These are phyloP conservation scores for Tuber microsphaerosporum DNA, from an alignment of 495 filamentous ascomycete genomes.

Conservation along the genomic window DNA sequence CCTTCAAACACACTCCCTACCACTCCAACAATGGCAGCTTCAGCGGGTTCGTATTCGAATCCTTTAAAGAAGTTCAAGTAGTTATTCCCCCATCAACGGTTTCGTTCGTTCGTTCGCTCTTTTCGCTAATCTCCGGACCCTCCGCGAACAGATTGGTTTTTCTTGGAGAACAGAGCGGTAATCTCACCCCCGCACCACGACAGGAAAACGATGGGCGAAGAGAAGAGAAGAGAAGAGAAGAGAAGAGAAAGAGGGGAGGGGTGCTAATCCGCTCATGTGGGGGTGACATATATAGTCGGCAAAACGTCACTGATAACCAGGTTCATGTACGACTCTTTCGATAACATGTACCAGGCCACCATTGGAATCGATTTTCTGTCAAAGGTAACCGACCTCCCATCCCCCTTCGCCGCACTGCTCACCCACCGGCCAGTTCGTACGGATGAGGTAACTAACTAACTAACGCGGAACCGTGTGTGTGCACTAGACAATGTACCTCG, in stretches of 20 bases:
- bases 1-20: background rate
- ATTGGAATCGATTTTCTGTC: slow-evolving; percentile 99
- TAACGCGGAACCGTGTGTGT: slow-evolving; percentile 7
- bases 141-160: slow-evolving; percentile 69
- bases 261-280: slow-evolving; percentile 19
- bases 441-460: slow-evolving; percentile 1
- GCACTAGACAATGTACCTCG: slow-evolving; percentile 91
- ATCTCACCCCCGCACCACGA: slow-evolving; percentile 38
- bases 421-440: background rate
- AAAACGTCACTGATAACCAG: slow-evolving; percentile 98
- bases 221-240: background rate
- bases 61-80: slow-evolving; percentile 99
- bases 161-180: slow-evolving; percentile 96
- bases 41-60: slow-evolving; percentile 89
- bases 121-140: slow-evolving; percentile 25
- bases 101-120: slow-evolving; percentile 26
- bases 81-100: slow-evolving; percentile 32
- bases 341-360: slow-evolving; percentile 99
- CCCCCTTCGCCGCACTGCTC: background rate
- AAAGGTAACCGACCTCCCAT: slow-evolving; percentile 56
- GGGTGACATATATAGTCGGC: slow-evolving; percentile 57
- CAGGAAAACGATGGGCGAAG: background rate
- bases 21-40: slow-evolving; percentile 47
- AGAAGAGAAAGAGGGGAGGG: slow-evolving; percentile 6
- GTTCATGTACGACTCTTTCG: slow-evolving; percentile 99